Conservation (phyloP, 805 yeast genomes). For the Cyberlindnera mycetangii region DNA sequence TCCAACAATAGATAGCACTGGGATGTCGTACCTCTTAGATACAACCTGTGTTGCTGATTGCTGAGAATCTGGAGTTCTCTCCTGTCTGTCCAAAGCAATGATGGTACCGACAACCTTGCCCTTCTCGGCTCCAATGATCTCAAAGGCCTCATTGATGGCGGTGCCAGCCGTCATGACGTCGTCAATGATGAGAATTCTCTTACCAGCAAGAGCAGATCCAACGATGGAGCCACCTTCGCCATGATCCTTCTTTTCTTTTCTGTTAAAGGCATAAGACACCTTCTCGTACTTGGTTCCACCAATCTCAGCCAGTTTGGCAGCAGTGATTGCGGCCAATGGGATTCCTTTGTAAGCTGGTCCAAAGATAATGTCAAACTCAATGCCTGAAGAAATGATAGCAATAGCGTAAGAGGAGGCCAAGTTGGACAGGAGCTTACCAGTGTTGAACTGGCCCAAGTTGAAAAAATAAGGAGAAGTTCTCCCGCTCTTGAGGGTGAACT, state of each 20-base stretch:
- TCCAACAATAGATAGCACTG: conserved; percentile 78
- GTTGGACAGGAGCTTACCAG: conserved; percentile 74
- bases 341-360: conserved; percentile 99
- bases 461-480: conserved; percentile 94
- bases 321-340: conserved; percentile 90
- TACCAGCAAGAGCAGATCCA: conserved; percentile 71
- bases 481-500: conserved; percentile 88
- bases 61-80: conserved; percentile 64
- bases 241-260: conserved; percentile 95
- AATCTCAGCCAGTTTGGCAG: conserved; percentile 87
- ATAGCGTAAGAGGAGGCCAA: conserved; percentile 87
- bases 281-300: conserved; percentile 74
- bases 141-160: conserved; percentile 92
- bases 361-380: conserved; percentile 86
- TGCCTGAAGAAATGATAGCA: conserved; percentile 75
- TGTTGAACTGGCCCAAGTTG: conserved; percentile 85
- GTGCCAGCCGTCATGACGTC: conserved; percentile 99
- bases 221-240: conserved; percentile 98
- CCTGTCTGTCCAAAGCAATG: conserved; percentile 95
- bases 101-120: conserved; percentile 82
- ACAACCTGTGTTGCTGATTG: conserved; percentile 82
- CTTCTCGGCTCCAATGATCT: conserved; percentile 62
- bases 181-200: conserved; percentile 82
- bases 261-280: conserved; percentile 88
- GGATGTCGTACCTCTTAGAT: conserved; percentile 66